Conservation (phyloP, 2,329 filamentous ascomycete genomes). For the Xylariaceae sp. region DNA sequence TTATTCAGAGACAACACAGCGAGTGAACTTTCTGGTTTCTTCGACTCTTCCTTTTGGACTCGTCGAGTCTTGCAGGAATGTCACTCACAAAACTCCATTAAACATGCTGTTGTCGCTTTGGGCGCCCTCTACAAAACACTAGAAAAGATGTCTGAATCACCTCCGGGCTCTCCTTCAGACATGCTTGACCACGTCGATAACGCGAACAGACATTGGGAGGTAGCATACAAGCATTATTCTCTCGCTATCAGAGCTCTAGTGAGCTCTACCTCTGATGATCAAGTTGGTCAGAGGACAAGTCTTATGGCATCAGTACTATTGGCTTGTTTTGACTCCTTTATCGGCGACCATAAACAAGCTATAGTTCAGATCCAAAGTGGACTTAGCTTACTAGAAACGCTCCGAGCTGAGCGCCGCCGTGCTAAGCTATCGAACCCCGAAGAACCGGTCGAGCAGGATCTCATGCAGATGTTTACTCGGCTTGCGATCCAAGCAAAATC, state of each 20-base stretch:
- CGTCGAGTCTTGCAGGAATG: slow-evolving; percentile 60
- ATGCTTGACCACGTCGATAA: slow-evolving; percentile 35
- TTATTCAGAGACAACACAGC: slow-evolving; percentile 60
- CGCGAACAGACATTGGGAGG: slow-evolving; percentile 52
- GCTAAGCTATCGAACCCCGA: slow-evolving; percentile 38
- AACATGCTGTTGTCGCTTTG: slow-evolving; percentile 62
- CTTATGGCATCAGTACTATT: slow-evolving; percentile 64
- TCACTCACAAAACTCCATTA: slow-evolving; percentile 57
- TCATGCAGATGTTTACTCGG: slow-evolving; percentile 60
- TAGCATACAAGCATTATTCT: slow-evolving; percentile 58
- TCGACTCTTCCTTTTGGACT: slow-evolving; percentile 63
- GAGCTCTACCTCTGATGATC: slow-evolving; percentile 39
- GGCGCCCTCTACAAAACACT: slow-evolving; percentile 65
- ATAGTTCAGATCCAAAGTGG: slow-evolving; percentile 60
- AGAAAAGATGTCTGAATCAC: slow-evolving; percentile 52
- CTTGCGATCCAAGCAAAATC: slow-evolving; percentile 63
- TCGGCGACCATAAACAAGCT: slow-evolving; percentile 59
- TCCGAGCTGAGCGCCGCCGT: slow-evolving; percentile 43
- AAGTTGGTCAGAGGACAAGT: slow-evolving; percentile 47
- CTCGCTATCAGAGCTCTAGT: slow-evolving; percentile 51
- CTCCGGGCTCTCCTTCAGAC: slow-evolving; percentile 43
- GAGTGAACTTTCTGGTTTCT: slow-evolving; percentile 62
- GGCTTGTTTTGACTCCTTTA: slow-evolving; percentile 66
- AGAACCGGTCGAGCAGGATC: slow-evolving; percentile 53
- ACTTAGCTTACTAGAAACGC: slow-evolving; percentile 49